phyloP scores from a whole-genome alignment of 805 yeast genomes.

The Pichia scutulata region DNA sequence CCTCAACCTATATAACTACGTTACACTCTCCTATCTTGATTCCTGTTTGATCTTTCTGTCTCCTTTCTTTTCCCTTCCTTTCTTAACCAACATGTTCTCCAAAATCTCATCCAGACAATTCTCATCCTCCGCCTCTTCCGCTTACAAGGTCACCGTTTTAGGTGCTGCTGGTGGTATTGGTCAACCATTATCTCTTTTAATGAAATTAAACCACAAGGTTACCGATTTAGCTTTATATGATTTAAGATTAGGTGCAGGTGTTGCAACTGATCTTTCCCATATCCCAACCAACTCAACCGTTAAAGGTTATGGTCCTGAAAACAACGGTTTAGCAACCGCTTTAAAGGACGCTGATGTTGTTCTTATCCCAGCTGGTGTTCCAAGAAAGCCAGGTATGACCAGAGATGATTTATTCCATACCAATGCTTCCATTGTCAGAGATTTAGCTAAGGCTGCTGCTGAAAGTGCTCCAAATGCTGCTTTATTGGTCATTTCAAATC shows the following conservation, averaged over 20 bases:
- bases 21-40: not conserved
- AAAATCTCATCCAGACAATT: conserved; percentile 45
- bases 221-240: conserved; percentile 83
- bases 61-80: not conserved
- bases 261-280: conserved; percentile 93
- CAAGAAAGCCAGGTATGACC: conserved; percentile 98
- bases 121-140: conserved; percentile 56
- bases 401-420: conserved; percentile 95
- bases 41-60: not conserved
- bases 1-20: no score
- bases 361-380: conserved; percentile 95
- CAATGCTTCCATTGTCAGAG: conserved; percentile 92
- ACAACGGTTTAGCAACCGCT: conserved; percentile 58
- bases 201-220: conserved; percentile 84
- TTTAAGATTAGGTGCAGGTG: conserved; percentile 90
- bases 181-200: conserved; percentile 72
- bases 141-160: conserved; percentile 72
- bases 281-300: conserved; percentile 88
- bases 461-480: conserved; percentile 80
- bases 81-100: conserved; percentile 34
- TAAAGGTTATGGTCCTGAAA: conserved; percentile 78
- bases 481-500: conserved; percentile 80
- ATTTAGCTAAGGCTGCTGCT: conserved; percentile 80
- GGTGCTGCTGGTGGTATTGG: conserved; percentile 97
- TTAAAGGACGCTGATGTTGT: conserved; percentile 77